Evolutionary conservation across 208 protist genomes (phyloP), one percentile per base, ranked within the genome.

Genomic region (Angomonas ambiguus): DNA sequence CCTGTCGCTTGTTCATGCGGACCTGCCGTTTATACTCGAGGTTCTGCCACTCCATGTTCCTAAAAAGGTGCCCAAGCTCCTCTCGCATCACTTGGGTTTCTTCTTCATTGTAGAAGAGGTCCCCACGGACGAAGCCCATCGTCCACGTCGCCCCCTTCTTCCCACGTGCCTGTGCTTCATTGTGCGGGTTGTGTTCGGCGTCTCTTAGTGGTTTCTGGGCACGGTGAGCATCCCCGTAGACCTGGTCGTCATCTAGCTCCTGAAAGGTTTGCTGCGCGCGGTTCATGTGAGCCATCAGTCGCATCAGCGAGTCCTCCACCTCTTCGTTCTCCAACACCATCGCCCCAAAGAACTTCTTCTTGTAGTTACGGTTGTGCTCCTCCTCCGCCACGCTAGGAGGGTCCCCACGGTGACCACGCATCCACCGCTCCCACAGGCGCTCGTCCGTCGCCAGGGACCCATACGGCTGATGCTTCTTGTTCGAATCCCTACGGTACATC

Each of bases 91-190:
- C 85, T 67, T 95, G 80, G 48, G 83, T 82, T 61, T 95, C 90
- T 74, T 95, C 87, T 67, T 95, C 87, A 56, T 95, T 95, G 77
- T 95, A 95, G 67, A 95, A 95, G 57, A 95, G 76, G 51, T 95
- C 87, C 2, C 90, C 90, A 11, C 87, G 84, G 2, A 85, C 86
- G 38, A 95, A 95, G 18, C 82, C 87, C 2, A 91, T 56, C 16
- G 90, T 95, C 90, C 90, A 95, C 48, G 87, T 95, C 13, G 89
- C 89, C 3, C 89, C 89, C 48, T 78, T 80, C 27, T 62, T 38
- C 49, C 67, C 74, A 41, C 82, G 79, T 30, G 84, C 76, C 33
- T 71, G 69, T 28, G 79, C 63, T 67, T 95, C 90, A 59, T 83
- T 68, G 16, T 82, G 79, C 13, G 90, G 90, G 0, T 81, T 70